Percentiles rank a stretch among this genome's conserved stretches.
Conservation (phyloP, 1,139 yeast genomes). For the Geotrichum reessii region DNA sequence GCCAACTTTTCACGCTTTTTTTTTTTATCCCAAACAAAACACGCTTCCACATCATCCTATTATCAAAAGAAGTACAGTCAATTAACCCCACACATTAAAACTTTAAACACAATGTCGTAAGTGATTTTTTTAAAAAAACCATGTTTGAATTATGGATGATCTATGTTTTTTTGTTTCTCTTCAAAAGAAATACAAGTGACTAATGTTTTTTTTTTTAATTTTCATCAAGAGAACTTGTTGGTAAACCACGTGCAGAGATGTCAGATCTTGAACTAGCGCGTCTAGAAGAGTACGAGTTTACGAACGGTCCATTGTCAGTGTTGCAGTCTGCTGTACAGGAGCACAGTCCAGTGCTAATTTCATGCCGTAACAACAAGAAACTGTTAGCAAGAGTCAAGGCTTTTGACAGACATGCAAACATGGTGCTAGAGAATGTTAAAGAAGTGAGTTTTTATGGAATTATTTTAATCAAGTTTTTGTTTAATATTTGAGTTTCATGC, state of each 20-base stretch:
- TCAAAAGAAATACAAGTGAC: neutral
- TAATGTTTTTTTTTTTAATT: neutral
- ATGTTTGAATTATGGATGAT: neutral
- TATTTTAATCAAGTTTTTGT: neutral
- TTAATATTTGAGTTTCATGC: too few relatives aligned
- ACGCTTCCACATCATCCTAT: neutral
- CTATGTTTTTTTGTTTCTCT: neutral
- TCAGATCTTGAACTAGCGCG: slow-evolving; percentile 73
- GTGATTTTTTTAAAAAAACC: neutral
- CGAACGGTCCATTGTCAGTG: slow-evolving; percentile 86
- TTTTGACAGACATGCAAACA: slow-evolving; percentile 91
- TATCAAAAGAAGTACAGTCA: neutral
- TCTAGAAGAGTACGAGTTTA: slow-evolving; percentile 84
- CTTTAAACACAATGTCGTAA: neutral
- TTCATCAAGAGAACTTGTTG: slow-evolving; percentile 26
- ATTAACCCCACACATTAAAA: neutral
- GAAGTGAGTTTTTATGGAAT: slow-evolving; percentile 43
- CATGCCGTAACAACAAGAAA: slow-evolving; percentile 90
- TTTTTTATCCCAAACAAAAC: neutral
- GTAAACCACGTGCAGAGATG: slow-evolving; percentile 50
- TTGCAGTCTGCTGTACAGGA: slow-evolving; percentile 73
- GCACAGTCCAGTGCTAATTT: slow-evolving; percentile 73
- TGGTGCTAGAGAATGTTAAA: slow-evolving; percentile 87
- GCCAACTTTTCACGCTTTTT: neutral
- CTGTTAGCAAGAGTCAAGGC: slow-evolving; percentile 86